Evolutionary conservation across 75 land plant species (phyloP), one percentile per base, ranked within the genome.

Genomic region (Adiantum capillusveneris): DNA sequence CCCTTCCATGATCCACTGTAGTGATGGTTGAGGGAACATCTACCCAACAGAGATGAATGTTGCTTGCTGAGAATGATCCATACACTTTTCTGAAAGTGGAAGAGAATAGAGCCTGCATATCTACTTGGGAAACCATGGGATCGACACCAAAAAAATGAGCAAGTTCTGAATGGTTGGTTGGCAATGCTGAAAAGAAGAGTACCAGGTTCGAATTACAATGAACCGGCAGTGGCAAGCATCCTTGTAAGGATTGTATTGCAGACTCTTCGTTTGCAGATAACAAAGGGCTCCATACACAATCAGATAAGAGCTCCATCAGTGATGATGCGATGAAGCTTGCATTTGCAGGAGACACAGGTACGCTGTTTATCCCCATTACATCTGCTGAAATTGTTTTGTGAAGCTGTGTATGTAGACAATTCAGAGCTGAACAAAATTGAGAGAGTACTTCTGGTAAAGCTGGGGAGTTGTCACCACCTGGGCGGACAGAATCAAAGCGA

Each of bases 1-100:
- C 59, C 29, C n/a, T 25, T 0, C 28, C 41, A 30, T 21, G 31
- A n/a, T 27, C 58, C 9, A 30, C 6, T 24, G 45, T 54, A 30
- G 31, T 59, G 49, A 56, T 59, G 51, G 20, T 21, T 7, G 28
- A 11, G 5, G 74, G 74, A 46, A 89, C 79, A 79, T 85, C 70
- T 29, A 85, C 56, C 89, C 89, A 85, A 67, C 82, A 59, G 19
- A 78, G 64, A 73, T 80, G 79, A 49, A 85, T 76, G 65, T 83
- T 80, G 18, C 58, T 68, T 20, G 48, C 25, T 25, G 26, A 13
- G 64, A 73, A 80, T 0, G 80, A 72, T 31, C 63, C 80, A 21
- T 43, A 71, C 20, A 76, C 79, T 44, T 21, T 29, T 13, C 64
- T 49, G 68, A 89, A 83, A 41, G 64, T 39, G 21, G 26, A 31